Percentiles rank a stretch among this genome's conserved stretches.
Evolutionary conservation across 2,329 filamentous ascomycete genomes (phyloP).

Genomic region (Aureobasidium sp.): DNA sequence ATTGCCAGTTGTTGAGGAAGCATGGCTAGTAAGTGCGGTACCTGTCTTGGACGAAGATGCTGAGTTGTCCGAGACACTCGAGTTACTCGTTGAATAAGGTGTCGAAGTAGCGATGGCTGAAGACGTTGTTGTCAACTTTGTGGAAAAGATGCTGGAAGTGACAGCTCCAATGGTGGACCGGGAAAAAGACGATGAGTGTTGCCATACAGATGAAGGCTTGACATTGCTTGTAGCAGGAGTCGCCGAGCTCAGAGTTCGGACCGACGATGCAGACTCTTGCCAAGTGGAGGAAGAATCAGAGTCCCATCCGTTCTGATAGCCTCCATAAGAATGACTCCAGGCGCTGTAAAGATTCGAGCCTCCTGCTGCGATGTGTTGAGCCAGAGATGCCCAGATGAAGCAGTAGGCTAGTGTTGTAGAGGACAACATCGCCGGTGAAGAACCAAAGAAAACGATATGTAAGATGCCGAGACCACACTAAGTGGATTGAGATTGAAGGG

Average conservation of each 20-base stretch:
- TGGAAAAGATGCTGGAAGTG: neutral
- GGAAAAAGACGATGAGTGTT: neutral
- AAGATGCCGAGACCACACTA: slow-evolving; percentile 10
- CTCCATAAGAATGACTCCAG: neutral
- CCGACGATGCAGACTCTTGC: neutral
- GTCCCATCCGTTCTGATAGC: neutral
- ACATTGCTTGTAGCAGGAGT: neutral
- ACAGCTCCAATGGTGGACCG: neutral
- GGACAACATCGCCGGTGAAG: neutral
- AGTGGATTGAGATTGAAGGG: neutral
- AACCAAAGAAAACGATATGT: neutral
- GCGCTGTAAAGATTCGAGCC: neutral
- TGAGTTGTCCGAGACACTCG: neutral
- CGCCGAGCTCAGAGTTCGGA: neutral
- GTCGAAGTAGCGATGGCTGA: neutral
- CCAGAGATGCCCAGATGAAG: neutral
- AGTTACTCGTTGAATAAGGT: neutral
- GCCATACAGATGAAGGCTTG: neutral
- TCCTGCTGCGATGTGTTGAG: neutral
- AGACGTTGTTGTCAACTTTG: neutral
- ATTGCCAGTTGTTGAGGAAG: slow-evolving; percentile 18
- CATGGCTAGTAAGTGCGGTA: neutral
- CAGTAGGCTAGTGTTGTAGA: neutral
- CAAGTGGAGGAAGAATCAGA: neutral
- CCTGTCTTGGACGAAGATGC: neutral